Evolutionary conservation across 805 yeast genomes (phyloP).

Genomic region (Candida maesae): DNA sequence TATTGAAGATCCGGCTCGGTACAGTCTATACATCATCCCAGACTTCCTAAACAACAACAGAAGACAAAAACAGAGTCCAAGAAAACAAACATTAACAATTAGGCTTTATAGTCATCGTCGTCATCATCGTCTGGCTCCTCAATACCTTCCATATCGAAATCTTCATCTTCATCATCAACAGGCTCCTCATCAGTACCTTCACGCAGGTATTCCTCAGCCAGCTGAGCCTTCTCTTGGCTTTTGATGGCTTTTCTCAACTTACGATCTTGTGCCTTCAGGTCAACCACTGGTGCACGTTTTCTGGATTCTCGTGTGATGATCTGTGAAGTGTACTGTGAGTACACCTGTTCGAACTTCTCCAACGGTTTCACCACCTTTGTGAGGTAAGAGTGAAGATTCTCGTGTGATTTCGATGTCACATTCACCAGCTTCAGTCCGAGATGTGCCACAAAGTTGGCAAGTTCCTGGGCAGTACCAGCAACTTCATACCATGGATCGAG

Average conservation of each 20-base stretch:
- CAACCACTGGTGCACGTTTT: constrained; percentile 16
- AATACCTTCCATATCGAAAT: constrained; percentile 2
- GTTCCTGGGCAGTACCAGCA: constrained; percentile 15
- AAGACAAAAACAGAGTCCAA: not conserved
- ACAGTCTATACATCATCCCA: too few relatives aligned
- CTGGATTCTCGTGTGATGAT: constrained; percentile 18
- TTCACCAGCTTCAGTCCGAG: constrained; percentile 5
- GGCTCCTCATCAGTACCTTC: constrained; percentile 16
- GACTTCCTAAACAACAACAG: not conserved
- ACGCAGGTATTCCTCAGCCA: constrained; percentile 16
- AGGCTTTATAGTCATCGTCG: constrained; percentile 15
- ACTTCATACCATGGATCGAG: constrained; percentile 29
- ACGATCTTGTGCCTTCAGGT: constrained; percentile 18
- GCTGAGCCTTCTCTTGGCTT: constrained; percentile 7
- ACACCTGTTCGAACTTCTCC: constrained; percentile 17
- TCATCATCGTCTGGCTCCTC: constrained; percentile 18
- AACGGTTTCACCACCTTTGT: constrained; percentile 13
- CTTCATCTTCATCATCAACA: constrained; percentile 11
- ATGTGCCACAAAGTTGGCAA: constrained; percentile 14
- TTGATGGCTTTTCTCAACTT: constrained; percentile 14
- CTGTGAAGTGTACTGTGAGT: constrained; percentile 12
- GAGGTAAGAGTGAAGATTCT: constrained; percentile 15
- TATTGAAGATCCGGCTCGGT: too few relatives aligned
- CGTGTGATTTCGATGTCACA: constrained; percentile 5
- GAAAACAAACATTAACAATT: not conserved